Evolutionary conservation across 352 stramenopile species (phyloP).

Genomic region (Phytopythium boreale): DNA sequence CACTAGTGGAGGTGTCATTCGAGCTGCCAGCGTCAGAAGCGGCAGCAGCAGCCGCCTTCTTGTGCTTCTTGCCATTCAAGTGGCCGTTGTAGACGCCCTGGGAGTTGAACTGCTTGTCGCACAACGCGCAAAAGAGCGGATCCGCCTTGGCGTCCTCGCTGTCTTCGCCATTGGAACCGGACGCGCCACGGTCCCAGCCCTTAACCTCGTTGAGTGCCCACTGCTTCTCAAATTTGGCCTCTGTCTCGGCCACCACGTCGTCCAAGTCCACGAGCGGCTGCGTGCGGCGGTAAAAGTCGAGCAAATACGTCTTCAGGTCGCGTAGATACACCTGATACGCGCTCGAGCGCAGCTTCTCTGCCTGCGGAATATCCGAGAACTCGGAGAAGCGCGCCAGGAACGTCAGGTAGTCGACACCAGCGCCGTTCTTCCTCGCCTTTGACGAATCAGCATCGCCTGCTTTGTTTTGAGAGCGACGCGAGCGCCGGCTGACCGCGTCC

Average conservation of each 20-base stretch:
- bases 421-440: not conserved
- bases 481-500: not conserved
- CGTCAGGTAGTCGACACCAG: slow-evolving; percentile 66
- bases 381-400: slow-evolving; percentile 69
- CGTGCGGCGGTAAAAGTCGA: slow-evolving; percentile 85
- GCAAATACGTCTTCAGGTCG: slow-evolving; percentile 78
- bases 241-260: slow-evolving; percentile 79
- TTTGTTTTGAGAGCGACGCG: not conserved
- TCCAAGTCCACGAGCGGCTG: slow-evolving; percentile 87
- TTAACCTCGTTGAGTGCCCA: slow-evolving; percentile 59
- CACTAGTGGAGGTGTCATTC: slow-evolving; percentile 1
- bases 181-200: slow-evolving; percentile 44
- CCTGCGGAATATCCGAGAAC: slow-evolving; percentile 51
- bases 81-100: slow-evolving; percentile 71
- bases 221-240: slow-evolving; percentile 81
- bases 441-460: not conserved
- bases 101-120: slow-evolving; percentile 73
- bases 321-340: slow-evolving; percentile 68
- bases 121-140: slow-evolving; percentile 55
- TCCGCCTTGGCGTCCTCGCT: slow-evolving; percentile 7
- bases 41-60: slow-evolving; percentile 46
- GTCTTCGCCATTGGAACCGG: not conserved
- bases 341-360: slow-evolving; percentile 52
- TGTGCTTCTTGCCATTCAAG: slow-evolving; percentile 78
- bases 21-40: not conserved